Evolutionary conservation across 345 rosid species (phyloP).

Genomic region (Psidium guajava): DNA sequence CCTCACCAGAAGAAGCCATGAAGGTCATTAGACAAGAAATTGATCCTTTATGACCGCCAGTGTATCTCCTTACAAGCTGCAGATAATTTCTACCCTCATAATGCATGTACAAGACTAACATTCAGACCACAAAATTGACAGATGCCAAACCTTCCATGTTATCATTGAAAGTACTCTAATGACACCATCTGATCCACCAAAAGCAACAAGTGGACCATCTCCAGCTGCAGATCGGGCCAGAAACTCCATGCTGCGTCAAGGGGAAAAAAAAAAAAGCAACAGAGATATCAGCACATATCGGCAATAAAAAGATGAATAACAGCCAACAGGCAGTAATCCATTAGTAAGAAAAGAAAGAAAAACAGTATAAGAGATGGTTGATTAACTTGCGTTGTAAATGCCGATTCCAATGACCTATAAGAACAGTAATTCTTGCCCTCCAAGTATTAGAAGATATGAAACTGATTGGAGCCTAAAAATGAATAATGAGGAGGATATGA

Average conservation of each 20-base stretch:
- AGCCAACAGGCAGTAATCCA: not conserved
- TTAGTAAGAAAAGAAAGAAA: not conserved
- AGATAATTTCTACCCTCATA: slow-evolving; percentile 1
- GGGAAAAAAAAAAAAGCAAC: not conserved
- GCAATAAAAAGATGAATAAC: not conserved
- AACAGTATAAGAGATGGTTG: not conserved
- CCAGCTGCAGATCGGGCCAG: slow-evolving; percentile 69
- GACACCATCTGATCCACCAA: slow-evolving; percentile 97
- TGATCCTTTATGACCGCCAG: slow-evolving; percentile 97
- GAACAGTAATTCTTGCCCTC: not conserved
- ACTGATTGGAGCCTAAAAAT: not conserved
- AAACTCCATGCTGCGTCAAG: slow-evolving; percentile 77
- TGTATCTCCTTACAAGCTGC: slow-evolving; percentile 94
- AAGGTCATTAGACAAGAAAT: slow-evolving; percentile 95
- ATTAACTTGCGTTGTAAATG: not conserved
- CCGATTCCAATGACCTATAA: not conserved
- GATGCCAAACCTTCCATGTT: slow-evolving; percentile 81
- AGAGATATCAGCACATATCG: not conserved
- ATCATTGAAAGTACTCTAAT: slow-evolving; percentile 99
- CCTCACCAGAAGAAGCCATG: slow-evolving; percentile 98
- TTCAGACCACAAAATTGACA: not conserved
- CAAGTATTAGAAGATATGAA: not conserved
- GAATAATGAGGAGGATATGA: not conserved
- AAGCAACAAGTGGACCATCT: slow-evolving; percentile 96
- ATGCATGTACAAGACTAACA: not conserved